Evolutionary conservation across 2,329 filamentous ascomycete genomes (phyloP), one percentile per base, ranked within the genome.

Genomic region (Lecanicillium sp.): DNA sequence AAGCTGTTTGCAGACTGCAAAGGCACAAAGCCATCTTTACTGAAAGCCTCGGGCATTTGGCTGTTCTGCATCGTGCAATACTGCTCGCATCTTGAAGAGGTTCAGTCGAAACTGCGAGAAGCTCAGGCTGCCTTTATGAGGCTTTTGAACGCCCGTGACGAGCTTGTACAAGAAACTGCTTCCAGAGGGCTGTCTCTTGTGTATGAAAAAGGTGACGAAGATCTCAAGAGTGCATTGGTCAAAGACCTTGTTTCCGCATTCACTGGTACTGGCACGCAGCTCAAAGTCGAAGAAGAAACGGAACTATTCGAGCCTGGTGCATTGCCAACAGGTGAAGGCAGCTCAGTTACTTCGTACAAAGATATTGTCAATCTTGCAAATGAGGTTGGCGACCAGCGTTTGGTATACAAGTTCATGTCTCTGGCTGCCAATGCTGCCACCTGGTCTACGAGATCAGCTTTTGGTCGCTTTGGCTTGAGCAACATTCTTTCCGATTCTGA

Each of bases 341-440:
- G 75, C 48, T 88, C 88, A 0, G 77, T 96, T 40, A 95, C 87
- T 0, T 96, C 90, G 0, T 98, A 98, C 66, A 95, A 94, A 56
- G 92, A 98, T 54, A 96, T 98, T 48, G 85, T 98, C 59, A 92
- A 74, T 49, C 69, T 98, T 34, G 92, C 92, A n/a, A 86, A 90
- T 31, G 92, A 98, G 62, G 89, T 95, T 25, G 92, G 92, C 9
- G 90, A 98, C 52, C 90, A 92, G 42, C 89, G 85, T 49, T 69
- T 98, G n/a, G 85, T 96, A 1, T 98, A 98, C 66, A 87, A 89
- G 44, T 96, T 98, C 64, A 98, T 98, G 92, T 90, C 89, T 1
- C 72, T 98, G 48, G 92, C 92, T 3, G 87, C 88, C 2, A 95
- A 95, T 53, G 94, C 94, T 34, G 88, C 89, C 1, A 94, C 94